Evolutionary conservation across 257 asterid species (phyloP), one percentile per base, ranked within the genome.

Genomic region (Solanum corneliomulleri): DNA sequence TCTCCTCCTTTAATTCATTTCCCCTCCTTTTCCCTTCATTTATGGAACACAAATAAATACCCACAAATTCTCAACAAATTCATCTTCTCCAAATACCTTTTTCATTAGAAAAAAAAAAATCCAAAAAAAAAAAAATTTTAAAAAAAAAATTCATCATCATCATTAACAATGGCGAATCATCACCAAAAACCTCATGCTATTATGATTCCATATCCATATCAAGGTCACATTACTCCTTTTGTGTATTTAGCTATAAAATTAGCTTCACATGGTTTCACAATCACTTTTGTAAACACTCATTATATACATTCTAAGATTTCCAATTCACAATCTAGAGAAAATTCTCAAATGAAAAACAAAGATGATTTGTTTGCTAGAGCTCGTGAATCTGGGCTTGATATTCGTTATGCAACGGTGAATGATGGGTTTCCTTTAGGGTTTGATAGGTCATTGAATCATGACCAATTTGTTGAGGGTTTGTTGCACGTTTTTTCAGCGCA

Each of bases 181-280:
- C 85, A 47, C 41, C 90, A 89, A 80, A 91, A 85, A 81, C 95
- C 96, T 80, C 98, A 94, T 76, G 98, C 94, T 83, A 87, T 94
- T 39, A 92, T 94, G 96, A 88, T 93, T 37, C 96, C 98, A 13
- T 94, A 93, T 90, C 98, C 96, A 1, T 93, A 93, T 88, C 98
- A 95, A 69, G 98, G 98, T 58, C 98, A 95, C 92, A 92, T 95
- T 87, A 95, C 91, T 72, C 98, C 98, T 2, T 95, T 93, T 90
- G 95, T 93, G 1, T 88, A 89, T 47, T 92, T 95, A 52, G 98
- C 98, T 86, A 85, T 94, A 62, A 93, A 95, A 62, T 90, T 94
- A 13, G 98, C 98, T 20, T 92, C 96, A 4, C 90, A 90, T 42
- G 98, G 98, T 27, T 95, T 95, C 91, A 93, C 95, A 5, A 76